Conservation (phyloP, 1,284 basidiomycete species). For the Thecaphora thlaspeos region DNA sequence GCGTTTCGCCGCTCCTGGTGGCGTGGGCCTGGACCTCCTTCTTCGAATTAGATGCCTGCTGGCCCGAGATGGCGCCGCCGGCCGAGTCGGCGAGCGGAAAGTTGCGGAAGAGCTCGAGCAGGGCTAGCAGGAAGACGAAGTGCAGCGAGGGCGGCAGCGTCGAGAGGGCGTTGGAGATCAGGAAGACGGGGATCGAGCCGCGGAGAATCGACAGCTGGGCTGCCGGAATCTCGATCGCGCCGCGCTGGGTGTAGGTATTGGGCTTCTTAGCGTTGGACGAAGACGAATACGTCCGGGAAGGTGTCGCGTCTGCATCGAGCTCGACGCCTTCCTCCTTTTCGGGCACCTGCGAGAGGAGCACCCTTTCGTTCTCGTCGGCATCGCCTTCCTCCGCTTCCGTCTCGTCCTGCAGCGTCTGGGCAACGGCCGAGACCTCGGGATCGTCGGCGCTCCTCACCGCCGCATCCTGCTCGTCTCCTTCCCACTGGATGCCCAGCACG, state of each 20-base stretch:
- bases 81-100: conserved; percentile 44
- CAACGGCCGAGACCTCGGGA: conserved; percentile 13
- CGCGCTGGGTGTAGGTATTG: conserved; percentile 15
- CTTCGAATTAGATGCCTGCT: neutral
- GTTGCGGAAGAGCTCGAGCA: conserved; percentile 32
- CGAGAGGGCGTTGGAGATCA: conserved; percentile 35
- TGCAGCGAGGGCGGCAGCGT: conserved; percentile 36
- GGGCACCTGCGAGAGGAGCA: conserved; percentile 25
- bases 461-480: conserved; percentile 4
- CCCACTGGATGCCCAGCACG: conserved; percentile 66
- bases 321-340: conserved; percentile 26
- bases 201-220: conserved; percentile 42
- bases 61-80: conserved; percentile 5
- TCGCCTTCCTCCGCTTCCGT: conserved; percentile 2
- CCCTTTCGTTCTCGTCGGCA: conserved; percentile 17
- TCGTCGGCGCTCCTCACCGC: conserved; percentile 2
- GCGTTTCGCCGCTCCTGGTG: conserved; percentile 23
- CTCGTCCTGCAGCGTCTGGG: conserved; percentile 7
- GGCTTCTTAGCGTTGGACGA: conserved; percentile 16
- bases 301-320: conserved; percentile 7
- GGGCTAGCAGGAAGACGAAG: conserved; percentile 32
- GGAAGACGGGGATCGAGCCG: conserved; percentile 41
- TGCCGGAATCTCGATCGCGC: conserved; percentile 21
- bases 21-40: conserved; percentile 12
- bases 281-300: neutral